Conservation (phyloP, 495 filamentous ascomycete species). For the Talaromyces adpressus region DNA sequence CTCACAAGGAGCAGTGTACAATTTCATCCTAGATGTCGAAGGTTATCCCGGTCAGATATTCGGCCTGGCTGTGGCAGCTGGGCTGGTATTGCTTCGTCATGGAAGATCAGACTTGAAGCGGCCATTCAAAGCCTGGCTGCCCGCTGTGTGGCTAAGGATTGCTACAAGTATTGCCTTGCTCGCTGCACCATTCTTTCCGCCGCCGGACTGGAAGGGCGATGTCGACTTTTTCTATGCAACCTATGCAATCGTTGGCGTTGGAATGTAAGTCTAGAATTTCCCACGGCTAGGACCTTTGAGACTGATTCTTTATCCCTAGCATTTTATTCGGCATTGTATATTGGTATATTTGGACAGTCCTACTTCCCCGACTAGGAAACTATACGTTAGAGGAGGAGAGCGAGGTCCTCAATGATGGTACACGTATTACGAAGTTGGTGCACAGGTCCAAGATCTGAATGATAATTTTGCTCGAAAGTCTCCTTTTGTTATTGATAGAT, state of each 20-base stretch:
- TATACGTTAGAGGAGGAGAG: slow-evolving; percentile 55
- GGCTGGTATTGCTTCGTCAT: slow-evolving; percentile 55
- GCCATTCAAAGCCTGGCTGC: slow-evolving; percentile 63
- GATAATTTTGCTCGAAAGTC: neutral
- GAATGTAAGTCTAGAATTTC: slow-evolving; percentile 47
- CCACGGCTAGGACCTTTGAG: neutral
- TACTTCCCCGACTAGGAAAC: slow-evolving; percentile 50
- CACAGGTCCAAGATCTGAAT: slow-evolving; percentile 1
- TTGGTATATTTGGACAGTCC: slow-evolving; percentile 64
- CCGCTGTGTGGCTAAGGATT: slow-evolving; percentile 33
- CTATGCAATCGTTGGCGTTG: slow-evolving; percentile 65
- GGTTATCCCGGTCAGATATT: slow-evolving; percentile 61
- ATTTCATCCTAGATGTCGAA: slow-evolving; percentile 67
- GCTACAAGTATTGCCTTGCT: slow-evolving; percentile 26
- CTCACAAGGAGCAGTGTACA: slow-evolving; percentile 59
- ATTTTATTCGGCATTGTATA: slow-evolving; percentile 56
- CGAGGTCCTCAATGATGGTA: slow-evolving; percentile 53
- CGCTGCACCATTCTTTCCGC: slow-evolving; percentile 35
- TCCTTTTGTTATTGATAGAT: neutral
- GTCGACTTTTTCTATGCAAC: slow-evolving; percentile 62
- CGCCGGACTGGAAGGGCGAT: slow-evolving; percentile 40
- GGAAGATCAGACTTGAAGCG: slow-evolving; percentile 53
- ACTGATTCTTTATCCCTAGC: slow-evolving; percentile 23
- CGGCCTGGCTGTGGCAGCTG: slow-evolving; percentile 50
- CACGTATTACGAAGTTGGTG: slow-evolving; percentile 50